Evolutionary conservation across 1,284 basidiomycete species (phyloP), one percentile per base, ranked within the genome.

Genomic region (Mrakiaceae sp.): DNA sequence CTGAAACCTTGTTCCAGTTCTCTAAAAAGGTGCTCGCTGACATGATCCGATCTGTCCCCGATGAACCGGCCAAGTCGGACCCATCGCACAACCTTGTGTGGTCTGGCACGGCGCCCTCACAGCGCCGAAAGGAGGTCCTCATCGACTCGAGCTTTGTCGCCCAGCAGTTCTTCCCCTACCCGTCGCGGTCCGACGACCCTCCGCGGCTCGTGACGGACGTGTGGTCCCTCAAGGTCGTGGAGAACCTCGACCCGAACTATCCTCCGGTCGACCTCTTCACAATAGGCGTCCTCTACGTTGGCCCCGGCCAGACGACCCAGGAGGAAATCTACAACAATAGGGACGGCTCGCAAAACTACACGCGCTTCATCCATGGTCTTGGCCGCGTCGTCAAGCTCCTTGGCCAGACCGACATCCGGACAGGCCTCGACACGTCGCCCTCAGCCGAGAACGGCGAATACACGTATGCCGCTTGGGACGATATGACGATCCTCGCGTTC

Each of bases 401-500:
- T 44, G 91, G 88, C 5, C 91, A 94, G 76, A 81, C 86, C 10
- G 93, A 97, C 72, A 86, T 98, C n/a, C 88, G 87, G 1, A 95
- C 94, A 43, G 93, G 93, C 2, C 81, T 98, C 46, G 88, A 95
- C 74, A 84, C 88, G 5, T 39, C 72, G 11, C 85, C 88, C 69
- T 85, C 87, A 70, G 93, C 98, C 74, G 85, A 88, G 39, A 91
- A 98, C 69, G 81, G 81, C 42, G 74, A 78, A 75, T 95, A 92
- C 72, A 89, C 92, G 0, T 98, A 98, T 72, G 93, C 94, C 0
- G 98, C 95, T 94, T 94, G 92, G 87, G 93, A 99, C 75, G 93
- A 97, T 72, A 63, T 63, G 57, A 58, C 58, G 49, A 52, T 98
- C 74, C 85, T 97, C 66, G 82, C 97, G 62, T 99, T 91, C 75